Evolutionary conservation across 805 yeast genomes (phyloP).

Genomic region (Candida insectalens): DNA sequence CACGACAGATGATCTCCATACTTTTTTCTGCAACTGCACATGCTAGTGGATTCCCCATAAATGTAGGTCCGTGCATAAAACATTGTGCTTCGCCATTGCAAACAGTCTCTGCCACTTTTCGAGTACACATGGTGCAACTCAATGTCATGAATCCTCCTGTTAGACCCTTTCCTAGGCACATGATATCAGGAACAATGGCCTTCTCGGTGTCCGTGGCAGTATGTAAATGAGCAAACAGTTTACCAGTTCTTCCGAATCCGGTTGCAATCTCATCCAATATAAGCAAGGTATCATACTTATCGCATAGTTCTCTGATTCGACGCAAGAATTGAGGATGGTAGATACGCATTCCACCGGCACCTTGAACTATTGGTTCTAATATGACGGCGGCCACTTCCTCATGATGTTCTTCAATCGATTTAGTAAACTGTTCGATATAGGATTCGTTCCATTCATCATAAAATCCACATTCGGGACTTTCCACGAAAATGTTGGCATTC

Average conservation of each 20-base stretch:
- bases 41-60: constrained; percentile 7
- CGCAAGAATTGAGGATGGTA: constrained; percentile 8
- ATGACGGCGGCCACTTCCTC: constrained; percentile 9
- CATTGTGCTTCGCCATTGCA: too few relatives aligned
- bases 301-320: constrained; percentile 30
- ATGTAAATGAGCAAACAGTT: constrained; percentile 39
- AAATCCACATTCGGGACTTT: too few relatives aligned
- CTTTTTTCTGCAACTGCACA: constrained; percentile 7
- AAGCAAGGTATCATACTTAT: constrained; percentile 37
- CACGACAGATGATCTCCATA: constrained; percentile 4
- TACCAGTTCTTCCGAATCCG: constrained; percentile 44
- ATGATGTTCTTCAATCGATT: constrained; percentile 4
- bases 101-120: constrained; percentile 4
- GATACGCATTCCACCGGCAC: constrained; percentile 12
- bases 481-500: too few relatives aligned
- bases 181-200: constrained; percentile 38
- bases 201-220: too few relatives aligned
- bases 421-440: constrained; percentile 2
- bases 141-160: constrained; percentile 31
- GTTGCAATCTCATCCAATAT: constrained; percentile 47
- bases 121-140: constrained; percentile 5
- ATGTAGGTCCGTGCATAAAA: constrained; percentile 8
- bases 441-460: too few relatives aligned
- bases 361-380: constrained; percentile 13
- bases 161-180: constrained; percentile 36